Conservation (phyloP, 2,329 filamentous ascomycete genomes). For the Hortaea werneckii region DNA sequence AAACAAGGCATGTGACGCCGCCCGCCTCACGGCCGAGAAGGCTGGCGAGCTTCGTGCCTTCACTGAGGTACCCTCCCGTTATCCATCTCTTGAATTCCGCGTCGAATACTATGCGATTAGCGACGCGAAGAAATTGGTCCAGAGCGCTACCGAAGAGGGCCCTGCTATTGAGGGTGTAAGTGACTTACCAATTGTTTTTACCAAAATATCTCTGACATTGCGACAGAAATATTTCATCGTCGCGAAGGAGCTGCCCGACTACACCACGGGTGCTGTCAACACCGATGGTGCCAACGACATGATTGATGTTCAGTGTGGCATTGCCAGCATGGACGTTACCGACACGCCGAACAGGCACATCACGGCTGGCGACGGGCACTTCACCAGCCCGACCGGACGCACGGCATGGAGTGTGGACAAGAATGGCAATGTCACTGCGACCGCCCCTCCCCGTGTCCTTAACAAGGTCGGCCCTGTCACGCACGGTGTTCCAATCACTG, state of each 20-base stretch:
- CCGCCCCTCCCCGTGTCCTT: slow-evolving; percentile 1
- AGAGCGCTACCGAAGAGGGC: slow-evolving; percentile 1
- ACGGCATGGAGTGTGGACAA: slow-evolving; percentile 14
- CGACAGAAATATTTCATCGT: slow-evolving; percentile 5
- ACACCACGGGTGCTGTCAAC: neutral
- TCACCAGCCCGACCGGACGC: slow-evolving; percentile 18
- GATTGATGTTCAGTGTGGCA: neutral
- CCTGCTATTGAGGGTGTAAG: slow-evolving; percentile 10
- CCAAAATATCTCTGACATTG: slow-evolving; percentile 3
- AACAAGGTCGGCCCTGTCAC: slow-evolving; percentile 8
- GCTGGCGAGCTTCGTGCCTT: slow-evolving; percentile 18
- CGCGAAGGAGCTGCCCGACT: slow-evolving; percentile 1
- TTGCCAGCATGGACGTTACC: neutral
- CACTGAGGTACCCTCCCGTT: slow-evolving; percentile 3
- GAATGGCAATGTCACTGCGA: slow-evolving; percentile 7
- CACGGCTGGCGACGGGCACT: neutral
- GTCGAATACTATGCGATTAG: slow-evolving; percentile 19
- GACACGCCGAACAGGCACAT: slow-evolving; percentile 1
- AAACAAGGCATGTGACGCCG: slow-evolving; percentile 3
- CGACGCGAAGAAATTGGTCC: slow-evolving; percentile 11
- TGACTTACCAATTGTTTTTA: neutral
- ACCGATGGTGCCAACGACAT: neutral
- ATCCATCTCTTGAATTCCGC: slow-evolving; percentile 15
- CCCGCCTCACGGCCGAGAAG: slow-evolving; percentile 8
- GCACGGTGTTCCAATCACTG: neutral